Evolutionary conservation across 1,284 basidiomycete species (phyloP), one percentile per base, ranked within the genome.

Genomic region (Pterulicium gracile): DNA sequence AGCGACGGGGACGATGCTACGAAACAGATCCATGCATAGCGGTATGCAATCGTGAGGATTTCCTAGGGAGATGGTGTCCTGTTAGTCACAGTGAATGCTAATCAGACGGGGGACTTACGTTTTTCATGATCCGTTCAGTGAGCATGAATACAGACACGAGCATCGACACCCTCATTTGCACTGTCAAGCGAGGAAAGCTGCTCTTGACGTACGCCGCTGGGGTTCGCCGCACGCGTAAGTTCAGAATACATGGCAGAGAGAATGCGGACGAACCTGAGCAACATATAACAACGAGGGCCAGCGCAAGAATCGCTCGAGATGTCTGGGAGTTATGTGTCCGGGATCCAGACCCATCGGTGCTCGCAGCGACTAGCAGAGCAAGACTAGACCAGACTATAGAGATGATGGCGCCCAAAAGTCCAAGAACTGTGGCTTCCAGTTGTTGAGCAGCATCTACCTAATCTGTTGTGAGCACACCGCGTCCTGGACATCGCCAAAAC

Each of bases 81-180:
- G 24, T 24, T 34, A n/a, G n/a, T n/a, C n/a, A n/a, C n/a, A n/a
- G n/a, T n/a, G n/a, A n/a, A n/a, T n/a, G n/a, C n/a, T n/a, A n/a
- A 23, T 3, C 13, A 18, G 15, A 34, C 13, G 46, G 7, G 18
- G 45, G 13, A 56, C 61, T 51, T 51, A 71, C 68, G 15, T 61
- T 56, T 7, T 51, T 49, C 5, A 52, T 42, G 14, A 64, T 20
- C 62, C 56, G 44, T 69, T 56, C 58, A 3, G 71, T 72, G 15
- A 75, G 56, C 23, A 73, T 51, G 68, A 69, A 75, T 21, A 72
- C 62, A 0, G 69, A 66, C 17, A 70, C 56, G 49, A 75, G 72
- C 49, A 68, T 70, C 4, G 66, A 65, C 42, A 73, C 71, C 7
- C 70, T 69, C 24, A 62, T 66, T 2, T 70, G 65, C 7, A 70